phyloP scores from a whole-genome alignment of 192 early-diverging fungal species.

The Coemansia sp. region DNA sequence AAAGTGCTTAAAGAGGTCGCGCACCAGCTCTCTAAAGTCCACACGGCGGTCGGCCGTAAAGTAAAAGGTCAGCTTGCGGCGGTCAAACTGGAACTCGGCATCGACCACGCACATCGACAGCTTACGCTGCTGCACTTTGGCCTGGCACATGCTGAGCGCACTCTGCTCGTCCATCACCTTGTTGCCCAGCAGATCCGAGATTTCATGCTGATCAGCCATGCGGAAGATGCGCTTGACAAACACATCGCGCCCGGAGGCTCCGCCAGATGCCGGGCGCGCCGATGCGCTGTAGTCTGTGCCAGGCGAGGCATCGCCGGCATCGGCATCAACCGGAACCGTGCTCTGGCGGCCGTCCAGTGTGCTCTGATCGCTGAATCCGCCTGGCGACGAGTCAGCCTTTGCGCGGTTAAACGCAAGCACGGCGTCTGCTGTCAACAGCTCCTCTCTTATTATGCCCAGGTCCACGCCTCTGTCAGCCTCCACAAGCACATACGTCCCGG shows the following conservation, averaged over 20 bases:
- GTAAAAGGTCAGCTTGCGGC: constrained; percentile 95
- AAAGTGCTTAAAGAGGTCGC: constrained; percentile 95
- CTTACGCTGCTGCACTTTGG: constrained; percentile 84
- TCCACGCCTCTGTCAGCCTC: constrained; percentile 54
- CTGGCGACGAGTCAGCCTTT: neutral
- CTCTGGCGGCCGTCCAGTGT: neutral
- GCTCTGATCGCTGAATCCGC: neutral
- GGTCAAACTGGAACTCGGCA: constrained; percentile 98
- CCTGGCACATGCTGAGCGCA: constrained; percentile 82
- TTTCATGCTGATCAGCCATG: constrained; percentile 74
- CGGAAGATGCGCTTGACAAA: constrained; percentile 90
- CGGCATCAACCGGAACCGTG: neutral
- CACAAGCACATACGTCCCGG: constrained; percentile 37
- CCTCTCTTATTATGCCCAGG: constrained; percentile 41
- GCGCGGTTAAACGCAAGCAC: constrained; percentile 22
- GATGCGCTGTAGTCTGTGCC: neutral
- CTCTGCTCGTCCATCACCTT: constrained; percentile 91
- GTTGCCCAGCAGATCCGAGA: constrained; percentile 68
- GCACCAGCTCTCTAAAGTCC: constrained; percentile 94
- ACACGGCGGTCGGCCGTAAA: constrained; percentile 92
- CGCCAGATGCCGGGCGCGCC: neutral
- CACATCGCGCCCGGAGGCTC: constrained; percentile 63
- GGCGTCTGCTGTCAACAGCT: constrained; percentile 23
- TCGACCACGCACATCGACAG: constrained; percentile 95
- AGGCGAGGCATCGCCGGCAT: neutral